Conservation (phyloP, 306 rosid genomes). For the Corylus avellana region DNA sequence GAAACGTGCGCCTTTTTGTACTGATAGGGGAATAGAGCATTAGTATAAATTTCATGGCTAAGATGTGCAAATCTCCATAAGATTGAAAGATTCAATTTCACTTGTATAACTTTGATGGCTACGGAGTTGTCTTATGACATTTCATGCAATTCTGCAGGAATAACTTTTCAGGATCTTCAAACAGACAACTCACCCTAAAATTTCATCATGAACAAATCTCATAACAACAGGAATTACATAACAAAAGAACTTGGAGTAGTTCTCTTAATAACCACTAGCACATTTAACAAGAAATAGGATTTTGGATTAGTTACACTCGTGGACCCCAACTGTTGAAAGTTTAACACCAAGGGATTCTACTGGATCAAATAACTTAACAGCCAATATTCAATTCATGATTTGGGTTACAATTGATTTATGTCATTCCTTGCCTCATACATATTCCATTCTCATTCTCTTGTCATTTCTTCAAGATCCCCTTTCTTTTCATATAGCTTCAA, state of each 20-base stretch:
- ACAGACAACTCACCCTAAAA: not conserved
- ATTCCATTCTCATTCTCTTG: too few relatives aligned
- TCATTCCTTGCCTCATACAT: not conserved
- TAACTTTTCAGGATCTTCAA: not conserved
- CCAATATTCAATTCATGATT: not conserved
- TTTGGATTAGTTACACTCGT: not conserved
- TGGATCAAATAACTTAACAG: not conserved
- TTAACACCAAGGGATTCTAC: not conserved
- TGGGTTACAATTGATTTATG: not conserved
- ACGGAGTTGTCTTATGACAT: not conserved
- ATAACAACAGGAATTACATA: constrained; percentile 21
- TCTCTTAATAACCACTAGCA: constrained; percentile 26
- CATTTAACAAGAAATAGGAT: not conserved
- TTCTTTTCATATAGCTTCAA: too few relatives aligned
- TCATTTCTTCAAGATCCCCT: too few relatives aligned
- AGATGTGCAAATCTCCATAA: too few relatives aligned
- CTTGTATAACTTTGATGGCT: too few relatives aligned
- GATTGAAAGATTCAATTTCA: not conserved
- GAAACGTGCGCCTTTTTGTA: not conserved
- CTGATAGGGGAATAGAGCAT: not conserved
- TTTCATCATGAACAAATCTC: constrained; percentile 20
- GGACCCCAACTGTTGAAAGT: not conserved
- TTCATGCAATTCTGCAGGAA: not conserved
- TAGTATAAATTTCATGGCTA: too few relatives aligned
- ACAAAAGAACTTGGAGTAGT: constrained; percentile 32